Evolutionary conservation across 768 basidiomycete genomes (phyloP), one percentile per base, ranked within the genome.

Genomic region (Clitopilus passeckerianus): DNA sequence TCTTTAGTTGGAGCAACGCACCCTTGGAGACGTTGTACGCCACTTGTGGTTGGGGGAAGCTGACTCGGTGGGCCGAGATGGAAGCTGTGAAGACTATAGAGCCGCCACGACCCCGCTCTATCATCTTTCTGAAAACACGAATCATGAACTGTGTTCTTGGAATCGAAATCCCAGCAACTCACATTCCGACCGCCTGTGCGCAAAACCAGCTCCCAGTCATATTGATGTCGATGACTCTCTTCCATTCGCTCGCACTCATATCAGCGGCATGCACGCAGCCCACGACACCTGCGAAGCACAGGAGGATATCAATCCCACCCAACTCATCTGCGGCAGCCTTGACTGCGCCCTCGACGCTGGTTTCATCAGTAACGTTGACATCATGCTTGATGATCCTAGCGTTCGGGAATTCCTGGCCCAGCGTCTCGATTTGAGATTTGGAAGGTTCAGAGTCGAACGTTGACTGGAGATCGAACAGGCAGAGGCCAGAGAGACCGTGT

Each of bases 121-220:
- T 72, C 78, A 80, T 79, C 54, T 74, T 67, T 18, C 78, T 79
- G 54, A 16, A 30, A 57, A 3, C 6, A 54, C 18, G 16, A 52
- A 10, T 6, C 15, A 44, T 37, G 6, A 41, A 18, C 34, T 30
- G 4, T 30, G 27, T 6, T n/a, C 14, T 16, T 20, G 20, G 43
- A 56, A 6, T 15, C 16, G 5, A 14, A 6, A 10, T 30, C 7
- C 27, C 27, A 15, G 18, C 8, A 23, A 27, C 65, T 54, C 53
- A 75, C 79, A 68, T 76, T 54, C 71, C 74, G 30, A 73, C 76
- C 0, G 76, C 70, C 58, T 77, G 73, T 8, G 77, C 77, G 57
- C 77, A 79, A 54, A 79, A 59, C 76, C 75, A 79, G 52, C 76
- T 76, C 18, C 78, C 80, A 5, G 75, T 81, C 16, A 73, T 72